phyloP scores from a whole-genome alignment of 2,329 filamentous ascomycete genomes.

The Fusarium algeriense region DNA sequence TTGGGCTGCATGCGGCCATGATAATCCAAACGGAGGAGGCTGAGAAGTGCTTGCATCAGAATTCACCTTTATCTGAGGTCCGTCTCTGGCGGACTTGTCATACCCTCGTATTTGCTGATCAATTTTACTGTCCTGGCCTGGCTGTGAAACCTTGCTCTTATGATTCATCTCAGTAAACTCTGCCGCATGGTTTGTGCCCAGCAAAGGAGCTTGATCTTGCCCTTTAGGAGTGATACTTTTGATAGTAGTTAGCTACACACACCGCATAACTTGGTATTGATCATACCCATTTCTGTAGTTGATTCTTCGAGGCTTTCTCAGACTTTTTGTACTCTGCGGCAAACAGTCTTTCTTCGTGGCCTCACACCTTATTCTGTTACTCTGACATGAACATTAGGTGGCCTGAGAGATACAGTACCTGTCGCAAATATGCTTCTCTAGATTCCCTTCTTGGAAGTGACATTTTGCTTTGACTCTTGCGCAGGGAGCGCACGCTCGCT shows the following conservation, averaged over 20 bases:
- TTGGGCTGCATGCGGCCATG: constrained; percentile 55
- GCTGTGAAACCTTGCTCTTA: background rate
- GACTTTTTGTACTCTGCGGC: constrained; percentile 46
- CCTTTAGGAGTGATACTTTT: background rate
- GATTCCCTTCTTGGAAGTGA: constrained; percentile 44
- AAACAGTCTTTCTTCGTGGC: constrained; percentile 46
- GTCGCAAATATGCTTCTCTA: constrained; percentile 45
- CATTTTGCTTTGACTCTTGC: constrained; percentile 48
- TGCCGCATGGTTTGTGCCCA: background rate
- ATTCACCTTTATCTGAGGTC: background rate
- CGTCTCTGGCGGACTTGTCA: background rate
- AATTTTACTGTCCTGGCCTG: background rate
- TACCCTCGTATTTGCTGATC: background rate
- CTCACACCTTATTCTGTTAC: constrained; percentile 41
- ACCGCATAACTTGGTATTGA: background rate
- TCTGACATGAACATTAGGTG: background rate
- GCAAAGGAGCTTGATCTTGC: background rate
- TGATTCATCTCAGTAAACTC: background rate
- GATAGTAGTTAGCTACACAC: background rate
- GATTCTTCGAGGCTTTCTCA: constrained; percentile 51
- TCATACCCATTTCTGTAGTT: constrained; percentile 45
- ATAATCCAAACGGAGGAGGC: constrained; percentile 54
- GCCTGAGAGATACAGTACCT: constrained; percentile 32
- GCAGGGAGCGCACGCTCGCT: constrained; percentile 50
- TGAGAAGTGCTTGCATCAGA: background rate